Evolutionary conservation across 305 asterid genomes (phyloP), one percentile per base, ranked within the genome.

Genomic region (Plantago lanceolata): DNA sequence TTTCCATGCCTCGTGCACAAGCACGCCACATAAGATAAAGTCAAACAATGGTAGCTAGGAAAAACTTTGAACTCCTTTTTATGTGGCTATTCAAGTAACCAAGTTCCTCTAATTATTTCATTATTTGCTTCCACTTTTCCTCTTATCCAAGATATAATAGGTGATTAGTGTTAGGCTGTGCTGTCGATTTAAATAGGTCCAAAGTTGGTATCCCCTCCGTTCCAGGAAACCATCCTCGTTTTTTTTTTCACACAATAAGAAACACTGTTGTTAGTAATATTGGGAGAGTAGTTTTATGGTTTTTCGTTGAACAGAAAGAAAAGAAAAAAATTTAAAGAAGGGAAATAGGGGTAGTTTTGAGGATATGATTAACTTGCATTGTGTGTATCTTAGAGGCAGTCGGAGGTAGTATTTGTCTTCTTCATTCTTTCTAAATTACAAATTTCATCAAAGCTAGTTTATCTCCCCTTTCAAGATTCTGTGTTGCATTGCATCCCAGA

Each of bases 81-180:
- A 28, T 19, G 59, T 59, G 18, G 31, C 13, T 43, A 37, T 59
- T n/a, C 19, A 21, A 55, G 68, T 64, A 19, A 9, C 50, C 49
- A 66, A 49, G n/a, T 54, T 40, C 47, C 16, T 71, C 43, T 20
- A 29, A 8, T 61, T 60, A 53, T 19, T 11, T 16, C 21, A 45
- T 26, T 47, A 26, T 67, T 59, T 62, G 31, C 55, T 63, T 63
- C 40, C 28, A 33, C 47, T 52, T 44, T 57, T 64, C 51, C 49
- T 63, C 45, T 26, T 21, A 21, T 48, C 17, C 21, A 48, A 56
- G 43, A 47, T 24, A 59, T 55, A 52, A 48, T 45, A 48, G 31
- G 55, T 18, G 50, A 55, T 48, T 28, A 49, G 26, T 48, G 35
- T 50, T 37, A 9, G 14, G 40, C 33, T 37, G 48, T 57, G 57